A percentile compares a stretch with the other conserved stretches of the same genome.
Evolutionary conservation across 768 basidiomycete species (phyloP).

Genomic region (Boletus reticulatus): DNA sequence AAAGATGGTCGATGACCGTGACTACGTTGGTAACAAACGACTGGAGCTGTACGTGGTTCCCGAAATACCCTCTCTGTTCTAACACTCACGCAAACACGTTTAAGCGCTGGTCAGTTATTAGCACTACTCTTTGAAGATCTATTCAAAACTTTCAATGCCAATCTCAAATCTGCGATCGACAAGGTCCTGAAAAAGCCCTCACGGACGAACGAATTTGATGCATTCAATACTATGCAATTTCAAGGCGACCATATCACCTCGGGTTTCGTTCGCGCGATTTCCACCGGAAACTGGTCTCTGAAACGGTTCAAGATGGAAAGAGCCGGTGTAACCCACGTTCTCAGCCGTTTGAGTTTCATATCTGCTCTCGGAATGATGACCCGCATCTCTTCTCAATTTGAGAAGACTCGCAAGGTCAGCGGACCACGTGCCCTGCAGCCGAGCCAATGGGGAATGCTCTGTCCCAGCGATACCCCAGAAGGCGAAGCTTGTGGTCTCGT

Average conservation of each 20-base stretch:
- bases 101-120: conserved; percentile 91
- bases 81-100: conserved; percentile 28
- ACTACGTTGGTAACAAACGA: conserved; percentile 99
- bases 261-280: conserved; percentile 95
- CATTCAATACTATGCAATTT: conserved; percentile 91
- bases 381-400: conserved; percentile 96
- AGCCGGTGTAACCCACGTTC: conserved; percentile 96
- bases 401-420: conserved; percentile 98
- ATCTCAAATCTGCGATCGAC: conserved; percentile 93
- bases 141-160: conserved; percentile 98
- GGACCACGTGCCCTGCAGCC: conserved; percentile 97
- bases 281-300: conserved; percentile 98
- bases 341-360: conserved; percentile 93
- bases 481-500: conserved; percentile 99
- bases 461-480: conserved; percentile 98
- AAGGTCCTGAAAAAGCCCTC: conserved; percentile 97
- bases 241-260: conserved; percentile 95
- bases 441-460: conserved; percentile 98
- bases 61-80: conserved; percentile 2
- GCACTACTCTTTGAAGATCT: conserved; percentile 96
- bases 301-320: conserved; percentile 99
- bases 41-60: conserved; percentile 78
- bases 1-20: conserved; percentile 96
- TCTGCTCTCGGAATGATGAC: conserved; percentile 99
- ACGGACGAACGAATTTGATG: conserved; percentile 92